Evolutionary conservation across 495 filamentous ascomycete species (phyloP), one percentile per base, ranked within the genome.

Genomic region (Neurospora sp.): DNA sequence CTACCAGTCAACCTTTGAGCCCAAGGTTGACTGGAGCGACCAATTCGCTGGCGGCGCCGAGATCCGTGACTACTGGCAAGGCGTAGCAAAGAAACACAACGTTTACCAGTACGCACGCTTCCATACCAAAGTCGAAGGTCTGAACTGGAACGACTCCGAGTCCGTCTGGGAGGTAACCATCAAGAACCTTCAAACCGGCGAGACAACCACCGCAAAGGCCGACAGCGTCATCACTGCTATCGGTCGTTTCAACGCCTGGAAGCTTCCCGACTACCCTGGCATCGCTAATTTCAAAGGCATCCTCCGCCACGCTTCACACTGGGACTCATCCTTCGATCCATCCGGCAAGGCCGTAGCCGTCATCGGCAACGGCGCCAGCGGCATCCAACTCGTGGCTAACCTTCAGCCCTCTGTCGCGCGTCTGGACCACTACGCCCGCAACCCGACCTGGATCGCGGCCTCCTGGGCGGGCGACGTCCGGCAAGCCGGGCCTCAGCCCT

Each of bases 361-460:
- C 45, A 88, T 92, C 73, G 89, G 89, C 82, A 91, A 83, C 84
- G 88, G 79, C 71, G 88, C 76, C 82, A 89, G 76, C 76, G 83
- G 78, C 77, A 89, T 85, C 39, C 90, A 92, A 74, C 84, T 92
- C 28, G 85, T 90, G 7, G 84, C 88, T 13, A 85, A 85, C 24
- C 78, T 90, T 31, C 84, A 90, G 71, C 86, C 87, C 15, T 74
- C 82, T 9, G 87, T 88, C 17, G 76, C 81, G 13, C 82, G 85
- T 24, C 80, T 88, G 84, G 88, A 89, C 74, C 87, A 91, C 79
- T 93, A 91, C 71, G 89, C 87, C 7, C 86, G 91, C 24, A 90
- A 88, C 74, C 85, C 82, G 38, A 92, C 90, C 1, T 93, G 91
- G 91, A 89, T 93, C n/a, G 86, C 90, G 0, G 85, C 87, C 8